Conservation (phyloP, 176 grass and related monocot genomes). For the Chloris gayana region DNA sequence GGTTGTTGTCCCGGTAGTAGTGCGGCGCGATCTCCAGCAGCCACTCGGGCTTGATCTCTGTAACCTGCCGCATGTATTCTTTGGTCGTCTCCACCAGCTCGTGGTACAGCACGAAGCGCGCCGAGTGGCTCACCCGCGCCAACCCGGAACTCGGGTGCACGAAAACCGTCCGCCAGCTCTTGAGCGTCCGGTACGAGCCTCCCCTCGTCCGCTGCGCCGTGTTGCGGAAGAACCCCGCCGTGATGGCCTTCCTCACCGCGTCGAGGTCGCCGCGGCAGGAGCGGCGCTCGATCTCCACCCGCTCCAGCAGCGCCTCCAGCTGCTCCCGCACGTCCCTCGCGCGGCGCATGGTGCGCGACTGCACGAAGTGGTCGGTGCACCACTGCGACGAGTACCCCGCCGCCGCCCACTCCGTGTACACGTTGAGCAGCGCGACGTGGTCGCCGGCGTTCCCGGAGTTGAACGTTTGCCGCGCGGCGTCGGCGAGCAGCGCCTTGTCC, state of each 20-base stretch:
- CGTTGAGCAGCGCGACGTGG: conserved; percentile 61
- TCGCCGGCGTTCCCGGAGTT: conserved; percentile 45
- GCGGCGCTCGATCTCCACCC: conserved; percentile 53
- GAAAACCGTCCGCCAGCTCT: conserved; percentile 49
- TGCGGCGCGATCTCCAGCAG: conserved; percentile 62
- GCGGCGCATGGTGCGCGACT: conserved; percentile 47
- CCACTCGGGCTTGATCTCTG: conserved; percentile 65
- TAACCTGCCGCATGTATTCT: conserved; percentile 60
- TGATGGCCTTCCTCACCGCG: conserved; percentile 47
- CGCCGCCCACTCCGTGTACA: conserved; percentile 59
- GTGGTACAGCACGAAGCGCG: conserved; percentile 56
- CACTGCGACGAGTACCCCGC: conserved; percentile 51
- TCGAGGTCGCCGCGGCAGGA: conserved; percentile 39
- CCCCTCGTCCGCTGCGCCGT: conserved; percentile 34
- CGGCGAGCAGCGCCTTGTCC: conserved; percentile 51
- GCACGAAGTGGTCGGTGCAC: conserved; percentile 69
- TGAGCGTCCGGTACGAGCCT: conserved; percentile 53
- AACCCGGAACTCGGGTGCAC: conserved; percentile 54
- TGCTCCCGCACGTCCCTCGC: conserved; percentile 60
- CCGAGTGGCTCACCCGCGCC: conserved; percentile 12
- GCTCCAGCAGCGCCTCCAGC: conserved; percentile 54
- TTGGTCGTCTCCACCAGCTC: conserved; percentile 62
- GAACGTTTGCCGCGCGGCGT: conserved; percentile 50
- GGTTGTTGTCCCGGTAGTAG: conserved; percentile 45
- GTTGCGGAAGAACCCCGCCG: conserved; percentile 57